phyloP scores from a whole-genome alignment of 2,329 filamentous ascomycete species.

The Pseudovirgaria hyperparasitica region DNA sequence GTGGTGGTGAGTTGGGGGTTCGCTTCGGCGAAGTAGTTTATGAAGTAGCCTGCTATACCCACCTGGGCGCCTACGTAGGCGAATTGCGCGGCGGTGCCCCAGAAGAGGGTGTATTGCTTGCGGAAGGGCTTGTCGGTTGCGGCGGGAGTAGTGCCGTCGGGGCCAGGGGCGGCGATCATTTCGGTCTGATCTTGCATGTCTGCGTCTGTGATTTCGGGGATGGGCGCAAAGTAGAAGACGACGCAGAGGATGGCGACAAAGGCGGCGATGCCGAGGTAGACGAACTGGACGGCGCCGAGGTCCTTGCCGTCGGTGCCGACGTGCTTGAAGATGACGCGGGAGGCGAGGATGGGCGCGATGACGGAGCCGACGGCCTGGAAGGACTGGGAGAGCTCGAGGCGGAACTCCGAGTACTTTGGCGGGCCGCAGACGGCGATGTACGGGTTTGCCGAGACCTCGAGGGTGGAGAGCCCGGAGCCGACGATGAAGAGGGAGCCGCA shows the following conservation, averaged over 20 bases:
- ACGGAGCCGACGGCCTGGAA: conserved; percentile 68
- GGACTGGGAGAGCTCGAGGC: conserved; percentile 65
- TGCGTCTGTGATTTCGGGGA: conserved; percentile 60
- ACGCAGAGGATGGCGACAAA: conserved; percentile 56
- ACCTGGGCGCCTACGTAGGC: conserved; percentile 42
- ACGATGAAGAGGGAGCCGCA: conserved; percentile 60
- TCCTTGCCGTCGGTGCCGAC: conserved; percentile 43
- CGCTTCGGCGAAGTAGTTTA: conserved; percentile 24
- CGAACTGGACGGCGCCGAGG: conserved; percentile 61
- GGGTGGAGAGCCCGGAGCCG: conserved; percentile 57
- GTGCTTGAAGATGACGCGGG: conserved; percentile 58
- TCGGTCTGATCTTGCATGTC: conserved; percentile 49
- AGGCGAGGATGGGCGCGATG: conserved; percentile 59
- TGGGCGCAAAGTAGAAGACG: conserved; percentile 53
- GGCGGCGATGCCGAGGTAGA: conserved; percentile 65
- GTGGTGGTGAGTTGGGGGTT: conserved; percentile 15
- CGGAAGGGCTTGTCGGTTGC: conserved; percentile 48
- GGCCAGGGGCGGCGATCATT: not conserved
- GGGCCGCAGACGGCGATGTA: conserved; percentile 66
- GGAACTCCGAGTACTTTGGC: conserved; percentile 59
- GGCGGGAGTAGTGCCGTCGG: conserved; percentile 17
- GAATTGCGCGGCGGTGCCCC: conserved; percentile 29
- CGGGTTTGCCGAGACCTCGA: conserved; percentile 68
- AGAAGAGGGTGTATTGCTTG: conserved; percentile 42
- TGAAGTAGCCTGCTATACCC: conserved; percentile 40